Base-by-base conservation (phyloP, 2,329 filamentous ascomycete species). In the Diplodia corticola region DNA sequence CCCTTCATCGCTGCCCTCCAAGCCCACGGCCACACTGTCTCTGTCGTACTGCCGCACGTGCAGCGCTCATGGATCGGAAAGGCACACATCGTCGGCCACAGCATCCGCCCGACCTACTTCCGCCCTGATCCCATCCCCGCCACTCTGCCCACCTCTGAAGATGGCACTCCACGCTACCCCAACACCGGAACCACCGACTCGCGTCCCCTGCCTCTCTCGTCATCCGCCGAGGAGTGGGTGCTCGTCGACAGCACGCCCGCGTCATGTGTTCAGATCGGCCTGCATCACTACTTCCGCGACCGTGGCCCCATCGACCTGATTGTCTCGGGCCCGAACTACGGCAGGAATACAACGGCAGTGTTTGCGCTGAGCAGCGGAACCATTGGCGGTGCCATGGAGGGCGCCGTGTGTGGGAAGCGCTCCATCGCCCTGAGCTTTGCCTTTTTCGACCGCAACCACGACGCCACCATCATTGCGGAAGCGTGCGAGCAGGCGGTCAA, bases 31-130 rank as follows among this genome's bases (percentile, higher is more conserved):
- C 94, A 97, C 79, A 84, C 82, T n/a, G 92, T 98, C 68, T 96
- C 92, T 7, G 93, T 99, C 59, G 90, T 95, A 69, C 86, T 99
- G 15, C 95, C 95, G 1, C 88, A 97, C 77, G 89, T 89, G 6
- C 95, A 99, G 80, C 89, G 94, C 69, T 97, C 93, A 66, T 99
- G 95, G 95, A 98, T 99, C 73, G 93, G 93, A 72, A 99, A 99
- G 83, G 95, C 95, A 2, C 95, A 98, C 79, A 91, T 98, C 74
- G 93, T 98, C 73, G 93, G 93, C 66, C 90, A 94, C 77, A 91
- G 91, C 10, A 86, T 96, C 68, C 92, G 89, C 76, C 93, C 93
- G 9, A 84, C 87, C 30, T 97, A 96, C 82, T 97, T 93, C 81
- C 90, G 90, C 1, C 88, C 88, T 0, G 84, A 84, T 13, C 85